Base-by-base conservation (phyloP, 306 rosid genomes). In the Cyamopsis tetragonoloba region DNA sequence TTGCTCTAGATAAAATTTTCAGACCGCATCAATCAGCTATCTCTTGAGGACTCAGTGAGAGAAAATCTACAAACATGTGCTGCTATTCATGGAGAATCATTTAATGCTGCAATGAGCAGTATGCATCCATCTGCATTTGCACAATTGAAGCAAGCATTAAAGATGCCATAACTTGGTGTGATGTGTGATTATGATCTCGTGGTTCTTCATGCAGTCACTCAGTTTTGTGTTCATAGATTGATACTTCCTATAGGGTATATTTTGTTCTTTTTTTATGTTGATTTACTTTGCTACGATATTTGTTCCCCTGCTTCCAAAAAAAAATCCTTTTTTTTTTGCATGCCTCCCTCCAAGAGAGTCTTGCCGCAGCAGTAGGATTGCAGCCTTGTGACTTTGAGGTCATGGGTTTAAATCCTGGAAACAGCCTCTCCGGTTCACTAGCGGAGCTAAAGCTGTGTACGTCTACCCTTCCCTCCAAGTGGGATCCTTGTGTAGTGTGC, bases 21-120 rank as follows among this genome's bases (percentile, higher is more conserved):
- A 15, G 98, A 93, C 60, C 91, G 87, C n/a, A 83, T 93, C 73
- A 82, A 93, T 82, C 92, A 86, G 63, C 49, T 93, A 66, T 86
- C 91, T 11, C 77, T 93, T 14, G 98, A 93, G 86, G 81, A 83
- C 30, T 89, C 88, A 35, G 91, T 89, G 67, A 84, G 81, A 64
- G 97, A 88, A 60, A 93, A 93, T 75, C 91, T 93, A 66, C 98
- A 88, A 66, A 89, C 96, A 3, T 89, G 96, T 72, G 86, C 95
- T 48, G 80, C 88, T 41, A 88, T 87, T 75, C 96, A 93, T 71
- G 98, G 98, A 28, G 98, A 93, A 77, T 77, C 93, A n/a, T 93
- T 93, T 69, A 86, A 80, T 86, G 62, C 89, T 37, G 87, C 87
- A 34, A 89, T 93, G 78, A 77, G 77, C 74, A 82, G 83, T 79